Evolutionary conservation across 768 basidiomycete genomes (phyloP).

Genomic region (Lentinus brumalis): DNA sequence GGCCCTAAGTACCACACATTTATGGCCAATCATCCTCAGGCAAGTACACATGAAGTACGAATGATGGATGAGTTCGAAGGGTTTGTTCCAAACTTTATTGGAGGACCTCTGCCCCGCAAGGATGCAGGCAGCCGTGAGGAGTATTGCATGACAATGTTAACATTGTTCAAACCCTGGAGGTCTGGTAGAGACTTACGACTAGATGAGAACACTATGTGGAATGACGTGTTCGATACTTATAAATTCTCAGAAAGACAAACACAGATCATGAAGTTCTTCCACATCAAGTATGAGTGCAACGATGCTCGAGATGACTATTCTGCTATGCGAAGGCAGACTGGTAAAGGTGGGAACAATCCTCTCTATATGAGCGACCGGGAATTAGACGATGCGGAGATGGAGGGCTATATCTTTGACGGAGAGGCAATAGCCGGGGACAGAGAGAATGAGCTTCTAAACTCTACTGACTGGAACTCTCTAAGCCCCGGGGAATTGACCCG

Average conservation of each 20-base stretch:
- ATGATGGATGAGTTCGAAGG: not conserved
- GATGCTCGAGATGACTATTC: conserved; percentile 10
- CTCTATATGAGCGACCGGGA: not conserved
- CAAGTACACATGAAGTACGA: not conserved
- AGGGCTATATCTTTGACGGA: not conserved
- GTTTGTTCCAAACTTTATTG: conserved; percentile 35
- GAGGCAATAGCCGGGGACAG: too few relatives aligned
- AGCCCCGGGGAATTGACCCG: too few relatives aligned
- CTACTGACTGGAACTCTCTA: too few relatives aligned
- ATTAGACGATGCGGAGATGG: not conserved
- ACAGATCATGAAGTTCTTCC: conserved; percentile 9
- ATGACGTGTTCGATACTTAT: not conserved
- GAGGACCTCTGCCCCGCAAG: conserved; percentile 32
- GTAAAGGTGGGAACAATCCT: not conserved
- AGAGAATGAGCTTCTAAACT: too few relatives aligned
- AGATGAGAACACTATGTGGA: conserved; percentile 1
- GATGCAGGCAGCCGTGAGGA: conserved; percentile 37
- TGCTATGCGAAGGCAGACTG: not conserved
- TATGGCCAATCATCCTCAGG: not conserved
- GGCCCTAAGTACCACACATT: not conserved
- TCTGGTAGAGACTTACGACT: conserved; percentile 34
- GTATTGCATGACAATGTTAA: conserved; percentile 37
- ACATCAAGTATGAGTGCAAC: conserved; percentile 12
- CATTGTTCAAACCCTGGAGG: conserved; percentile 38
- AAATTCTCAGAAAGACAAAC: not conserved